Base-by-base conservation (phyloP, 2,329 filamentous ascomycete species). In the Aspergillus latus region DNA sequence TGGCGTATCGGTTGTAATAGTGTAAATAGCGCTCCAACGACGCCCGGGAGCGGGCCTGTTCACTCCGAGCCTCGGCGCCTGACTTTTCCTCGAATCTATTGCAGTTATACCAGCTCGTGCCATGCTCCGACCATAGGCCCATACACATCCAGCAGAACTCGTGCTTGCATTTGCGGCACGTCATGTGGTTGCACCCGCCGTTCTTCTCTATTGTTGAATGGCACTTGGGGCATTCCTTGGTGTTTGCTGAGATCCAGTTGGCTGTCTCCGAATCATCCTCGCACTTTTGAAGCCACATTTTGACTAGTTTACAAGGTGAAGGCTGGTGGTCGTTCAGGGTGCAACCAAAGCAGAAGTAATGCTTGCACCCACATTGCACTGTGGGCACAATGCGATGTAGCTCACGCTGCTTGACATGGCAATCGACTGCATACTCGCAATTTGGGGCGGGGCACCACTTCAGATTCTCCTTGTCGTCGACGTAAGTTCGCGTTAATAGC, bases 61-160 rank as follows among this genome's bases (percentile, higher is more conserved):
- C 92, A 72, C 96, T 92, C 36, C 94, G 84, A 4, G 94, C 94
- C 55, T 97, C 92, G 0, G 86, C 82, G 1, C 94, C 94, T 62
- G 90, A 96, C 81, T 94, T 97, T 77, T 97, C 94, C 70, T 99
- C 94, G 67, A 88, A 99, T 8, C 94, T 84, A 71, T 96, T 99
- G 82, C 94, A 99, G 74, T 96, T 99, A 80, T 99, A 99, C 94
- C 94, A 99, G 76, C 91, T 96, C 3, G 93, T 99, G 61, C 94
- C 94, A 72, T 99, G 94, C 75, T 99, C 94, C 1, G 92, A 95
- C 94, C 94, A 99, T 0, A 96, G 80, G 0, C 94, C 94, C 94
- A 99, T 99, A 70, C 94, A 99, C 89, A 99, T 97, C 94, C 94
- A 99, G 77, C 94, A 99, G 69, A 99, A 97, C 69, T 97, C 92